Percentiles rank a stretch among this genome's conserved stretches.
These are phyloP conservation scores for Fusarium sp. DNA, from an alignment of 2,329 filamentous ascomycete genomes.

Conservation along the genomic window DNA sequence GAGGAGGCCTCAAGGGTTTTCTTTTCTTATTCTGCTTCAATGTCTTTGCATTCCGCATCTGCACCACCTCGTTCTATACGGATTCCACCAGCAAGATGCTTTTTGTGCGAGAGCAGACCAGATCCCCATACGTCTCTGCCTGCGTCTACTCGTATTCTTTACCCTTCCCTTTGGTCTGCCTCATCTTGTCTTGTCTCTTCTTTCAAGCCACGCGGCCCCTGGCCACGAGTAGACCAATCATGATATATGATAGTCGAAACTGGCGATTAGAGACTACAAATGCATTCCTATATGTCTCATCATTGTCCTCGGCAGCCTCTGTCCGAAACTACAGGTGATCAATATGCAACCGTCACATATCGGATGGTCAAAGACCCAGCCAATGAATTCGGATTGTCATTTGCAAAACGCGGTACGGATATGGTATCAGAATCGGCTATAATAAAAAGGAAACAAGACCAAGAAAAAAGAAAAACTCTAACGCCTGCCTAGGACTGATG, in stretches of 20 bases:
- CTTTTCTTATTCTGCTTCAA: constrained; percentile 5
- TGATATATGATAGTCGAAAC: background rate
- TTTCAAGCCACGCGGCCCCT: constrained; percentile 36
- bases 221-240: constrained; percentile 26
- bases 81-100: constrained; percentile 19
- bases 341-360: constrained; percentile 32
- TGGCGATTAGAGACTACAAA: constrained; percentile 1
- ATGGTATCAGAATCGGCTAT: constrained; percentile 2
- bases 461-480: constrained; percentile 17
- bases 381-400: background rate
- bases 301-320: constrained; percentile 6
- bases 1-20: constrained; percentile 9
- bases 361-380: background rate
- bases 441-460: constrained; percentile 7
- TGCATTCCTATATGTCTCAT: constrained; percentile 40
- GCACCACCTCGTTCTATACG: constrained; percentile 26
- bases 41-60: constrained; percentile 20
- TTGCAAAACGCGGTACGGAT: background rate
- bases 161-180: constrained; percentile 14
- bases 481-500: background rate
- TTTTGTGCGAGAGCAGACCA: constrained; percentile 19
- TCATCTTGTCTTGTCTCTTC: constrained; percentile 38
- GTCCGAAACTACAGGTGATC: constrained; percentile 13
- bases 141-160: constrained; percentile 3
- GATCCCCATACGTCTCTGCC: constrained; percentile 10